Percentiles rank a stretch among this genome's conserved stretches.
phyloP scores from a whole-genome alignment of 768 basidiomycete species.

The Boletus subcaerulescens region DNA sequence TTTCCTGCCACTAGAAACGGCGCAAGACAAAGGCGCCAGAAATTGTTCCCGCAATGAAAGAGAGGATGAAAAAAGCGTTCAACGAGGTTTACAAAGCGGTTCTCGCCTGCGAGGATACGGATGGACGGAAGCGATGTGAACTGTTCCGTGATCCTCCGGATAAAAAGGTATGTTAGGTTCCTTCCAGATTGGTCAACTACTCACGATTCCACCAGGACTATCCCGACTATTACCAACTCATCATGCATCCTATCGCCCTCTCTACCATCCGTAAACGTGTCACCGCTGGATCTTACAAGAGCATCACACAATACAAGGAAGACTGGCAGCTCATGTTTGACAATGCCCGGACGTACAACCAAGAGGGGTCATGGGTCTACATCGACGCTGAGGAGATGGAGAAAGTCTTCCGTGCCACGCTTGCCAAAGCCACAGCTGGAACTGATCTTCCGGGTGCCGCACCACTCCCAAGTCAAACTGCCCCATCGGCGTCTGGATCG shows the following conservation, averaged over 20 bases:
- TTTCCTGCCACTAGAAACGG: slow-evolving; percentile 59
- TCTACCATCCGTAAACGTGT: slow-evolving; percentile 80
- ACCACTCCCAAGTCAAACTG: slow-evolving; percentile 27
- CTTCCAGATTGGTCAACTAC: not conserved
- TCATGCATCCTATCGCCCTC: slow-evolving; percentile 84
- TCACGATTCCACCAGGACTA: slow-evolving; percentile 57
- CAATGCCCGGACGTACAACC: slow-evolving; percentile 92
- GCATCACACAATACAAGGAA: slow-evolving; percentile 62
- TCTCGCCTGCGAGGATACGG: slow-evolving; percentile 63
- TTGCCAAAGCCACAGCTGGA: slow-evolving; percentile 59
- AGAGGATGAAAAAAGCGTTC: slow-evolving; percentile 83
- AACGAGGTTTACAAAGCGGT: slow-evolving; percentile 75
- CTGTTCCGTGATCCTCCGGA: slow-evolving; percentile 88
- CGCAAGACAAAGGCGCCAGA: slow-evolving; percentile 72
- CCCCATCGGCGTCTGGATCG: slow-evolving; percentile 41
- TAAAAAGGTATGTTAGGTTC: slow-evolving; percentile 49
- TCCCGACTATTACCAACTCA: slow-evolving; percentile 90
- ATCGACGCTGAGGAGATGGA: slow-evolving; percentile 94
- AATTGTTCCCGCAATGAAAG: slow-evolving; percentile 54
- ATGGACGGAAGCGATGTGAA: slow-evolving; percentile 78
- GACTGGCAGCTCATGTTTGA: slow-evolving; percentile 92
- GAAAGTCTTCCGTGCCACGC: slow-evolving; percentile 75
- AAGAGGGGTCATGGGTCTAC: slow-evolving; percentile 94
- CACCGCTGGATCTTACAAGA: slow-evolving; percentile 67
- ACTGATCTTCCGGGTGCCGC: slow-evolving; percentile 76